Percentiles rank a stretch among this genome's conserved stretches.
phyloP scores from a whole-genome alignment of 345 rosid genomes.

The Salix viminalis region DNA sequence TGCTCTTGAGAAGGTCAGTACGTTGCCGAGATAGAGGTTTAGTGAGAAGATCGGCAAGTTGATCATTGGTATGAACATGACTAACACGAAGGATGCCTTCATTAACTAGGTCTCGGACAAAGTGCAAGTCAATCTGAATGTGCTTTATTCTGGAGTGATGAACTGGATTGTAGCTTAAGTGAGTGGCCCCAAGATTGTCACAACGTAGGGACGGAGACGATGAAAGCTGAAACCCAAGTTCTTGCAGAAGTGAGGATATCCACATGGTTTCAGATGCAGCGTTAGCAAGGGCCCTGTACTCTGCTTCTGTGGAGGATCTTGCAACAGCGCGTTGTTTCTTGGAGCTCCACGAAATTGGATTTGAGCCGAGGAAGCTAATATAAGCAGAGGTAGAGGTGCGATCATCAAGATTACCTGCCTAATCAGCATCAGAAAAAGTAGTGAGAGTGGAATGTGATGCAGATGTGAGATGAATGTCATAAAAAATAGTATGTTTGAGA shows the following conservation, averaged over 20 bases:
- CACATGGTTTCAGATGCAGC: neutral
- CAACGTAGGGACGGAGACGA: fast-evolving
- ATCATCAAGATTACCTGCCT: neutral
- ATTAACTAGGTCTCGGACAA: fast-evolving
- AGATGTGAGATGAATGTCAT: neutral
- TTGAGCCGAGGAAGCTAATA: neutral
- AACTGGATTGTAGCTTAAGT: neutral
- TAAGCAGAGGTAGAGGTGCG: no score
- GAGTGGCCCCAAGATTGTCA: neutral
- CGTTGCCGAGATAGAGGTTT: no score
- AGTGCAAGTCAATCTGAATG: neutral
- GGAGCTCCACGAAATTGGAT: fast-evolving
- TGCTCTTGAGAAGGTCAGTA: no score
- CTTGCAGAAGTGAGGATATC: no score
- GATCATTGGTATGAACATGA: neutral
- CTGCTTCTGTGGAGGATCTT: neutral
- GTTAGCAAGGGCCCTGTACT: neutral
- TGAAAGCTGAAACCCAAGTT: no score
- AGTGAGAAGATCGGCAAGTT: no score
- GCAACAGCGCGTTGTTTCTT: neutral
- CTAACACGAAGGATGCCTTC: fast-evolving
- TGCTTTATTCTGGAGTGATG: neutral
- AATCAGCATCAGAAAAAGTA: neutral
- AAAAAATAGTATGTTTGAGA: no score
- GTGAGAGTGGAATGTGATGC: no score